A percentile compares a stretch with the other conserved stretches of the same genome.
phyloP scores from a whole-genome alignment of 495 filamentous ascomycete genomes.

The Aspergillus steynii region DNA sequence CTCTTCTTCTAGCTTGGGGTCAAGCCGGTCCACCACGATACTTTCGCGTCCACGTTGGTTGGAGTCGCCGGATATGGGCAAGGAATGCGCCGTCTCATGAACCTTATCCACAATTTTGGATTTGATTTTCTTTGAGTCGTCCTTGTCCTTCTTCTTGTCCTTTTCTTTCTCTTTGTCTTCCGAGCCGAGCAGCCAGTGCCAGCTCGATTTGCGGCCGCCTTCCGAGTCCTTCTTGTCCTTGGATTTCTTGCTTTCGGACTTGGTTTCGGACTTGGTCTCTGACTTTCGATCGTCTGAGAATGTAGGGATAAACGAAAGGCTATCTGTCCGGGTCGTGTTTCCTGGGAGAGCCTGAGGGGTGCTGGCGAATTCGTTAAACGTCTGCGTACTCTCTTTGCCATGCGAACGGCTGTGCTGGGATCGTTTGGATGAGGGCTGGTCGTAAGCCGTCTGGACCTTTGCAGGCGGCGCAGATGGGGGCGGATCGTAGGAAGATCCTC shows the following conservation, averaged over 20 bases:
- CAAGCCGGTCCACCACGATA: constrained; percentile 75
- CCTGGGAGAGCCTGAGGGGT: constrained; percentile 61
- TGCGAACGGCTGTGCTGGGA: constrained; percentile 25
- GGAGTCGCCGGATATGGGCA: constrained; percentile 77
- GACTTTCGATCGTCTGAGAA: constrained; percentile 65
- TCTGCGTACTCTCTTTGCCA: constrained; percentile 30
- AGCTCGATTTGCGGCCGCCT: constrained; percentile 73
- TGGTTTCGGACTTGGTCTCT: constrained; percentile 43
- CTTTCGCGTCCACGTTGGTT: constrained; percentile 74
- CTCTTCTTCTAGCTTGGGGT: constrained; percentile 76
- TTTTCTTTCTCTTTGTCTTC: constrained; percentile 75
- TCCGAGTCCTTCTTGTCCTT: constrained; percentile 64
- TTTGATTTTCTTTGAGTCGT: constrained; percentile 61
- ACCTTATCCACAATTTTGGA: constrained; percentile 59
- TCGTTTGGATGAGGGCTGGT: constrained; percentile 29
- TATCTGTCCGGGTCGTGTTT: constrained; percentile 71
- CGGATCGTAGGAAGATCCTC: constrained; percentile 57
- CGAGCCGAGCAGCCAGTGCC: constrained; percentile 73
- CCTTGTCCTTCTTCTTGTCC: constrained; percentile 58
- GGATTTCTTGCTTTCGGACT: constrained; percentile 61
- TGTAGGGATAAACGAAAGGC: constrained; percentile 81
- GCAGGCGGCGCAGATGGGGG: constrained; percentile 26
- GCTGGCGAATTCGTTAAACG: constrained; percentile 40
- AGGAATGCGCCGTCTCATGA: constrained; percentile 70
- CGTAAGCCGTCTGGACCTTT: constrained; percentile 25